Evolutionary conservation across 441 rosid species (phyloP).

Genomic region (Dalechampia spathulata): DNA sequence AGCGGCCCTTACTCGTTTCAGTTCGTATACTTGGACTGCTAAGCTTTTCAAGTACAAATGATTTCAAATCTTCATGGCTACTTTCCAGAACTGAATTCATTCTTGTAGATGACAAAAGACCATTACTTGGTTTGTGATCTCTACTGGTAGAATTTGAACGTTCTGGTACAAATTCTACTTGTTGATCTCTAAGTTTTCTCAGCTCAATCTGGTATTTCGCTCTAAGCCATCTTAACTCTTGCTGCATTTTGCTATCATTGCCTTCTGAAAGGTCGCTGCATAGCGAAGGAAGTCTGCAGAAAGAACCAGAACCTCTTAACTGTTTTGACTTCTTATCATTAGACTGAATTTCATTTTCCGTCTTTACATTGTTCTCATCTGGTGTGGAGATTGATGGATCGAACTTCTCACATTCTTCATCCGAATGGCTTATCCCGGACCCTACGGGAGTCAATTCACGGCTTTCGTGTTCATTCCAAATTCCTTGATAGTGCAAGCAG

Average conservation of each 20-base stretch:
- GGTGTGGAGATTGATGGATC: slow-evolving; percentile 19
- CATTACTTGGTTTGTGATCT: slow-evolving; percentile 13
- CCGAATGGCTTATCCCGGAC: slow-evolving; percentile 64
- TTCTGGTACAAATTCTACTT: slow-evolving; percentile 23
- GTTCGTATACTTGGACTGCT: slow-evolving; percentile 10
- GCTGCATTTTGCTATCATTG: slow-evolving; percentile 42
- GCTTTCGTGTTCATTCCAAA: slow-evolving; percentile 72
- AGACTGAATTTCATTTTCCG: slow-evolving; percentile 21
- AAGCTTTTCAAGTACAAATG: slow-evolving; percentile 9
- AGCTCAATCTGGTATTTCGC: slow-evolving; percentile 56
- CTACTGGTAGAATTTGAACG: slow-evolving; percentile 13
- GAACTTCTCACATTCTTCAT: slow-evolving; percentile 59
- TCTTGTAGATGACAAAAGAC: slow-evolving; percentile 4
- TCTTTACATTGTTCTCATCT: slow-evolving; percentile 18
- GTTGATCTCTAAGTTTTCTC: slow-evolving; percentile 48
- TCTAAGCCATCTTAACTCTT: slow-evolving; percentile 63
- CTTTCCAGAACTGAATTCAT: slow-evolving; percentile 15
- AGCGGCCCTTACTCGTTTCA: slow-evolving; percentile 18
- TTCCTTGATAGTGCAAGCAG: slow-evolving; percentile 42
- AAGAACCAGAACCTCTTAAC: slow-evolving; percentile 28
- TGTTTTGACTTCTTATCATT: slow-evolving; percentile 20
- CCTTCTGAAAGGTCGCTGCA: slow-evolving; percentile 26
- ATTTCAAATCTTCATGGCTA: slow-evolving; percentile 12
- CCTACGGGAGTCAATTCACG: slow-evolving; percentile 58
- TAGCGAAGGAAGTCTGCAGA: slow-evolving; percentile 25